Evolutionary conservation across 768 basidiomycete species (phyloP).

Genomic region (Austroboletus festivus): DNA sequence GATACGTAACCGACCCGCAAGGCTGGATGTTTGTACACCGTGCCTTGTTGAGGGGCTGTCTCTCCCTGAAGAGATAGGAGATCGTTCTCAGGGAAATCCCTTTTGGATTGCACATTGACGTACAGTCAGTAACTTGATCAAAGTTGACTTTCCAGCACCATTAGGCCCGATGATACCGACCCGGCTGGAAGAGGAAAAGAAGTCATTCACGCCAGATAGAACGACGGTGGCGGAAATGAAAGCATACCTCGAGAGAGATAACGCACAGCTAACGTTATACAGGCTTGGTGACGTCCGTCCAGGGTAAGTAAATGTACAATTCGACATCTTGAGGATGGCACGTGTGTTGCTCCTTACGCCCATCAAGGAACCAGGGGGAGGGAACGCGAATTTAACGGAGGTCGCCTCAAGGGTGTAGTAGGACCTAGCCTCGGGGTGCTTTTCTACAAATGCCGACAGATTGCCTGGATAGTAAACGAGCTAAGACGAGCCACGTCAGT

Average conservation of each 20-base stretch:
- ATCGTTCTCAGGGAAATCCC: conserved; percentile 9
- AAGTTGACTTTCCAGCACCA: conserved; percentile 93
- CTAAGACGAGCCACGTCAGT: conserved; percentile 35
- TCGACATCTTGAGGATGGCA: conserved; percentile 88
- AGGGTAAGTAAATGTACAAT: conserved; percentile 94
- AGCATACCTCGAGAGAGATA: conserved; percentile 83
- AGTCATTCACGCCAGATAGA: conserved; percentile 13
- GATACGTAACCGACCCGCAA: conserved; percentile 96
- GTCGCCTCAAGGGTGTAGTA: conserved; percentile 96
- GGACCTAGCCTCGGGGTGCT: conserved; percentile 89
- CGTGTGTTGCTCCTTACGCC: conserved; percentile 95
- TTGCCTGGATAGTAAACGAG: conserved; percentile 94
- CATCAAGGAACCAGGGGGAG: conserved; percentile 93
- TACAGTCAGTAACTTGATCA: conserved; percentile 91
- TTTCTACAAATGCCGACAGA: conserved; percentile 83
- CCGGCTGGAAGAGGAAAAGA: conserved; percentile 51
- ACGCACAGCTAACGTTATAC: conserved; percentile 83
- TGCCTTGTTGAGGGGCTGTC: conserved; percentile 85
- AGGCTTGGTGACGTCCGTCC: conserved; percentile 78
- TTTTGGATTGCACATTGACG: conserved; percentile 21
- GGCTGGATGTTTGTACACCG: conserved; percentile 91
- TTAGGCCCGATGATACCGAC: conserved; percentile 92
- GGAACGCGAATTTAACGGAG: conserved; percentile 93
- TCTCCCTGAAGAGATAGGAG: conserved; percentile 60
- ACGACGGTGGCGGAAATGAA: conserved; percentile 24